Conservation (phyloP, 345 rosid genomes). For the Arabis hirsuta region DNA sequence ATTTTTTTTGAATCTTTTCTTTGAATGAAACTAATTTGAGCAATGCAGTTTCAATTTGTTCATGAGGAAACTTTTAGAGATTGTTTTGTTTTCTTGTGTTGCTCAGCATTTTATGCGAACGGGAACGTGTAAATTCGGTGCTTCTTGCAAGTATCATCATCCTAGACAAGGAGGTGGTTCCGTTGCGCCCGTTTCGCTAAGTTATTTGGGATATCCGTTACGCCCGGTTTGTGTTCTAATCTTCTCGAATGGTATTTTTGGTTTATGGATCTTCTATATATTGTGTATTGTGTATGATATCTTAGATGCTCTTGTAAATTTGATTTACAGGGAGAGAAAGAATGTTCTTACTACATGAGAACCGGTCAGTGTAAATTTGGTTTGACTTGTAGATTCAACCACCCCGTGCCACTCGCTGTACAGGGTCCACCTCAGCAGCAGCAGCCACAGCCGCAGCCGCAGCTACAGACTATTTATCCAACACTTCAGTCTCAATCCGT, state of each 20-base stretch:
- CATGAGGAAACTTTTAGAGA: not conserved
- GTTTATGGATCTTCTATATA: not conserved
- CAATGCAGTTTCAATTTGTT: conserved; percentile 26
- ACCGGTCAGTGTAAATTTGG: conserved; percentile 97
- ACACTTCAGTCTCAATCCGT: conserved; percentile 63
- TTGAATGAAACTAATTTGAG: conserved; percentile 2
- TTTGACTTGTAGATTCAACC: conserved; percentile 87
- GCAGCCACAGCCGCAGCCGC: conserved; percentile 39
- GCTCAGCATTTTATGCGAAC: conserved; percentile 86
- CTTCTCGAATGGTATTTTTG: not conserved
- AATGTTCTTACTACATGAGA: conserved; percentile 88
- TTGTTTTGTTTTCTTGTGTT: not conserved
- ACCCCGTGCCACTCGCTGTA: conserved; percentile 67
- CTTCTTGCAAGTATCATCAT: conserved; percentile 95
- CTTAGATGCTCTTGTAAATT: not conserved
- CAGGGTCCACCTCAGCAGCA: conserved; percentile 50
- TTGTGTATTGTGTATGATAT: conserved; percentile 9
- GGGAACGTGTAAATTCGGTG: conserved; percentile 93
- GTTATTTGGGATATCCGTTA: conserved; percentile 78
- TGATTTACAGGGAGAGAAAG: conserved; percentile 80
- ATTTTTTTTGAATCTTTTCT: conserved; percentile 35
- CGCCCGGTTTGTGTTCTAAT: conserved; percentile 70
- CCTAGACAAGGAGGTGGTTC: conserved; percentile 81
- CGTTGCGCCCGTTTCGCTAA: conserved; percentile 58
- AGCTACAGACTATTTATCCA: conserved; percentile 50